Conservation (phyloP, 2,329 filamentous ascomycete genomes). For the Penicillium rolfsii region DNA sequence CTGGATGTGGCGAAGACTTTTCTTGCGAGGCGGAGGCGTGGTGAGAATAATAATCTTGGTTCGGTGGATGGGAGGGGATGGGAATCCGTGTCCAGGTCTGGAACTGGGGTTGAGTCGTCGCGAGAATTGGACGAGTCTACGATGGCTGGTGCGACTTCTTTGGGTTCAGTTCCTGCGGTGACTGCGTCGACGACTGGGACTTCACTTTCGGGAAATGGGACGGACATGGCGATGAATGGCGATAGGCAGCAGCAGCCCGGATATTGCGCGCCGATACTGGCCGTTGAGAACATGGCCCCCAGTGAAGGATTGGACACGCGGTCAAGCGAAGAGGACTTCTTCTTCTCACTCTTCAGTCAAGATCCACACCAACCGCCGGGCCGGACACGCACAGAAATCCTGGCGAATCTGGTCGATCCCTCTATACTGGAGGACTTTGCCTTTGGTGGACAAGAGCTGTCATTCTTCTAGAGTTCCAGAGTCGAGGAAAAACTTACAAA, state of each 20-base stretch:
- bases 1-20: not conserved
- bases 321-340: not conserved
- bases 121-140: not conserved
- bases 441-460: constrained; percentile 25
- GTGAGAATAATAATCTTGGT: not conserved
- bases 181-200: not conserved
- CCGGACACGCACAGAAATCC: not conserved
- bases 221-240: not conserved
- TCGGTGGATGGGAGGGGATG: not conserved
- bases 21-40: not conserved
- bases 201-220: not conserved
- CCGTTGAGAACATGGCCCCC: not conserved
- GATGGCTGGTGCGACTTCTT: not conserved
- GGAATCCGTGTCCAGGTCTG: not conserved
- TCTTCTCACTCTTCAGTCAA: not conserved
- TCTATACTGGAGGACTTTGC: constrained; percentile 32
- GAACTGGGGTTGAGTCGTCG: not conserved
- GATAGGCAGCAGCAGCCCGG: not conserved
- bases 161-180: not conserved
- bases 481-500: too few relatives aligned
- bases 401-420: constrained; percentile 28
- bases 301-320: not conserved
- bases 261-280: not conserved
- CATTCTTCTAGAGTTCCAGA: constrained; percentile 12
- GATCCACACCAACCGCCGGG: not conserved